Evolutionary conservation across 208 protist genomes (phyloP).

Genomic region (Tritrichomonas musculus): DNA sequence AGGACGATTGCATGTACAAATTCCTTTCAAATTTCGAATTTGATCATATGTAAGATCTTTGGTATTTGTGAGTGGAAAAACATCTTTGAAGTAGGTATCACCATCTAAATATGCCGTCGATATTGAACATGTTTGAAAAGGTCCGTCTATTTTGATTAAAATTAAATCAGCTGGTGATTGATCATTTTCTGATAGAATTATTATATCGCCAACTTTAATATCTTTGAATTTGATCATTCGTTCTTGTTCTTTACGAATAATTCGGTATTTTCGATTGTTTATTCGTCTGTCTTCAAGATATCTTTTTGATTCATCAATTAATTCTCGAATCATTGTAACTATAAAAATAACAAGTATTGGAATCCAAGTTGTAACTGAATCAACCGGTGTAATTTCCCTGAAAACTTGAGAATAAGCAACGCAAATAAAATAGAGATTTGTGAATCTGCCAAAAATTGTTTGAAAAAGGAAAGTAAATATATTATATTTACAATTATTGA

Average conservation of each 20-base stretch:
- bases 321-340: constrained; percentile 28
- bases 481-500: constrained; percentile 5
- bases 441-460: background rate
- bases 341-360: constrained; percentile 22
- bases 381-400: background rate
- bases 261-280: background rate
- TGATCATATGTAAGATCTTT: background rate
- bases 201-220: constrained; percentile 39
- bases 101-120: constrained; percentile 39
- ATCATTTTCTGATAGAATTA: constrained; percentile 23
- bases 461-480: background rate
- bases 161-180: constrained; percentile 41
- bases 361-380: constrained; percentile 17
- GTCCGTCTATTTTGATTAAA: background rate
- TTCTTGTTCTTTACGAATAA: background rate
- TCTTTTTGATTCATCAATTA: constrained; percentile 32
- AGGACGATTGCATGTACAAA: background rate
- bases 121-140: constrained; percentile 36
- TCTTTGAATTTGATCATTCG: background rate
- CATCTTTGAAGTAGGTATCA: background rate
- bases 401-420: background rate
- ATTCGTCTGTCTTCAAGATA: background rate
- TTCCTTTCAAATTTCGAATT: background rate
- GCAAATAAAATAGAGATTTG: constrained; percentile 18
- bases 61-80: background rate